Base-by-base conservation (phyloP, 73 alveolate species). In the Halteria grandinella region DNA sequence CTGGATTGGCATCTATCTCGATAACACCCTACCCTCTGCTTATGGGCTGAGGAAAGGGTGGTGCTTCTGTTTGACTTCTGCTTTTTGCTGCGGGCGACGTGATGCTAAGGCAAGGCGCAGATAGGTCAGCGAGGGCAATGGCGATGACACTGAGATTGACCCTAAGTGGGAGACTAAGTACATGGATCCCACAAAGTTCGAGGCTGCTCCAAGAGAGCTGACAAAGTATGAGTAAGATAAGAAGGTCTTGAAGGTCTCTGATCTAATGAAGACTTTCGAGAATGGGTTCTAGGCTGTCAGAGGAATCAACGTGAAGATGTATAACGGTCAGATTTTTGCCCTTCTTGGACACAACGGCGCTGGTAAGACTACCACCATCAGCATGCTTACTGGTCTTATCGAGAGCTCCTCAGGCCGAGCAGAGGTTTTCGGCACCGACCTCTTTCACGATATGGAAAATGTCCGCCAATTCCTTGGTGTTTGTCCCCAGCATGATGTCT, bases 401-500 rank as follows among this genome's bases (percentile, higher is more conserved):
- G 20, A 77, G 14, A 29, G 69, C 18, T 37, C 91, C 21, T 48
- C 64, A 47, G 97, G 97, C 3, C 20, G 32, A 23, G 90, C 88
- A 1, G 62, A 53, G 36, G 77, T 73, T 0, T 73, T 54, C 45
- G 91, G 85, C 10, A 44, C 25, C 23, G 76, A 73, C 39, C 37
- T 82, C 24, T 28, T 47, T n/a, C 45, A 80, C 10, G 83, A 82
- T 28, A 55, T 82, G 62, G 93, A 79, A 31, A 33, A 62, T 40
- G 89, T 90, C 53, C 83, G 97, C 54, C 55, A 55, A 11, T 53
- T 79, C 58, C 60, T 95, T 60, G 99, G 99, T 37, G 92, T 92
- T 27, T 94, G 99, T 70, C 99, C 99, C 25, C 94, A 94, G 83
- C 98, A 93, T 69, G 95, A 93, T 48, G 87, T 93, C 31, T 86